phyloP scores from a whole-genome alignment of 345 rosid species.

The Pistacia vera region DNA sequence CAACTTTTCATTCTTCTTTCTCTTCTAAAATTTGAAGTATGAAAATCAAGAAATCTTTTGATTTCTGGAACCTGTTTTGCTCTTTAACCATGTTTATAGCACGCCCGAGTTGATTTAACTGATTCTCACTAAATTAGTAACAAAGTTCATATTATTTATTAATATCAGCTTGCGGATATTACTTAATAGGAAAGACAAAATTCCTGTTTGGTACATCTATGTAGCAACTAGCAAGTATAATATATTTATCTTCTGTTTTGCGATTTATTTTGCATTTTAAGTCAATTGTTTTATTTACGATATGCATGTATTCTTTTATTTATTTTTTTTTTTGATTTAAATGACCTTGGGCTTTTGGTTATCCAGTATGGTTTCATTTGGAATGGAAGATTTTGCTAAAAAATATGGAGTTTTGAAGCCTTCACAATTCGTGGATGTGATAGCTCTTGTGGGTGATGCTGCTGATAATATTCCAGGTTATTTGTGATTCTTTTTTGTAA shows the following conservation, averaged over 20 bases:
- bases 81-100: not conserved
- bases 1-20: slow-evolving; percentile 3
- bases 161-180: no score
- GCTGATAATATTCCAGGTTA: slow-evolving; percentile 93
- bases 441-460: slow-evolving; percentile 83
- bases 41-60: not conserved
- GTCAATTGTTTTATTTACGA: not conserved
- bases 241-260: not conserved
- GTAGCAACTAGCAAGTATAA: no score
- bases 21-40: not conserved
- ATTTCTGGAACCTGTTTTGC: not conserved
- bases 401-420: slow-evolving; percentile 74
- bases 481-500: not conserved
- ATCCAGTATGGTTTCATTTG: slow-evolving; percentile 89
- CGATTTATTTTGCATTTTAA: no score
- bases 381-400: slow-evolving; percentile 88
- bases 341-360: slow-evolving; percentile 19
- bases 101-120: no score
- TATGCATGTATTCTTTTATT: no score
- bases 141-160: no score
- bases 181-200: no score
- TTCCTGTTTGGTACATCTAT: no score
- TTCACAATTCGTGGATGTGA: slow-evolving; percentile 83
- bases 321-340: not conserved
- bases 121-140: no score